phyloP scores from a whole-genome alignment of 1,284 basidiomycete genomes.

The Earliella scabrosa region DNA sequence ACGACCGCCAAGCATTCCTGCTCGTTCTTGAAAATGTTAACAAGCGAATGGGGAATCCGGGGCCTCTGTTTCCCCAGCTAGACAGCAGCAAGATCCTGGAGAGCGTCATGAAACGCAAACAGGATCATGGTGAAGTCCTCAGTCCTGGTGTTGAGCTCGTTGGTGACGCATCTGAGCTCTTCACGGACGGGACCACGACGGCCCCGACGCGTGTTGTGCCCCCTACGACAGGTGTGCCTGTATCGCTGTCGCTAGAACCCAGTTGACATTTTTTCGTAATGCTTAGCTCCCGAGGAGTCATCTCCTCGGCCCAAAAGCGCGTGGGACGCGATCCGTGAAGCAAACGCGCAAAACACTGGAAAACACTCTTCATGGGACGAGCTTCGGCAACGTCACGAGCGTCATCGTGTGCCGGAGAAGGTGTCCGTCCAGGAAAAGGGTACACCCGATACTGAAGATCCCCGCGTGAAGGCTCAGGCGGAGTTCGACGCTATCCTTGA shows the following conservation, averaged over 20 bases:
- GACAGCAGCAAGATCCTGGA: slow-evolving; percentile 15
- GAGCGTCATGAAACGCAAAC: slow-evolving; percentile 15
- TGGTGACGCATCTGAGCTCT: slow-evolving; percentile 7
- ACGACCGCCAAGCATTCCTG: slow-evolving; percentile 22
- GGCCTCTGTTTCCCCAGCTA: slow-evolving; percentile 13
- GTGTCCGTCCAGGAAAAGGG: slow-evolving; percentile 5
- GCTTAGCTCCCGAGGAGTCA: slow-evolving; percentile 10
- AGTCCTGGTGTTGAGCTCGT: slow-evolving; percentile 12
- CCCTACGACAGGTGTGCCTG: background rate
- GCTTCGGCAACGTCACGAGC: slow-evolving; percentile 63
- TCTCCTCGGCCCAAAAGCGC: slow-evolving; percentile 35
- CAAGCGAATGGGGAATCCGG: slow-evolving; percentile 17
- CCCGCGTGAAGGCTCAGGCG: slow-evolving; percentile 52
- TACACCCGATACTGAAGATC: slow-evolving; percentile 32
- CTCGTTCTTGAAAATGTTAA: slow-evolving; percentile 24
- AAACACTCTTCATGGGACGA: slow-evolving; percentile 66
- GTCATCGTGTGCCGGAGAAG: slow-evolving; percentile 31
- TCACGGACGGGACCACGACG: slow-evolving; percentile 3
- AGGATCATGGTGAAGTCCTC: slow-evolving; percentile 19
- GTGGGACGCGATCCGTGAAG: slow-evolving; percentile 69
- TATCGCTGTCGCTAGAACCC: background rate
- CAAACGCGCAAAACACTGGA: slow-evolving; percentile 47
- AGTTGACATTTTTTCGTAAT: too few relatives aligned
- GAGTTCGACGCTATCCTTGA: slow-evolving; percentile 63
- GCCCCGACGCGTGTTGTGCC: background rate